A percentile compares a stretch with the other conserved stretches of the same genome.
Conservation (phyloP, 768 basidiomycete genomes). For the Trametes cinnabarina region DNA sequence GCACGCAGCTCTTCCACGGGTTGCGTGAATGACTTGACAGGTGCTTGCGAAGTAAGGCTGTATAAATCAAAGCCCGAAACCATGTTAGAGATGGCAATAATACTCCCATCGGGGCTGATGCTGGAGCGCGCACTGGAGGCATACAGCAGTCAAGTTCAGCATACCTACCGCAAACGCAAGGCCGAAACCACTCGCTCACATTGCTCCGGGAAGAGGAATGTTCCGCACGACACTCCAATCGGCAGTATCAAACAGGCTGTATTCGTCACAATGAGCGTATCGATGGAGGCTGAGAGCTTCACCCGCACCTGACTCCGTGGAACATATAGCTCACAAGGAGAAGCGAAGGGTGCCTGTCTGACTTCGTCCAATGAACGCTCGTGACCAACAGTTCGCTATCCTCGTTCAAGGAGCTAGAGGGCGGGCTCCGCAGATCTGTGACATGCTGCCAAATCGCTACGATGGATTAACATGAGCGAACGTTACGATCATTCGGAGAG, state of each 20-base stretch:
- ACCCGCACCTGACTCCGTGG: background rate
- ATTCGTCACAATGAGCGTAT: too few relatives aligned
- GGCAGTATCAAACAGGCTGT: background rate
- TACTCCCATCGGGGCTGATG: background rate
- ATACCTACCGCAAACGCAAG: too few relatives aligned
- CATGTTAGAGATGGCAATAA: background rate
- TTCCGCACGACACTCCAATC: background rate
- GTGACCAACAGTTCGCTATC: background rate
- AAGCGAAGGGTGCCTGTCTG: background rate
- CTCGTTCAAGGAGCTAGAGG: background rate
- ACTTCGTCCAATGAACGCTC: constrained; percentile 1
- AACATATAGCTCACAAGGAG: background rate
- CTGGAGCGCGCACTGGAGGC: background rate
- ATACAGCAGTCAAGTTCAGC: background rate
- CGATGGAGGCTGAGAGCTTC: too few relatives aligned
- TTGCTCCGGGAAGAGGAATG: background rate
- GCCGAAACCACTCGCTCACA: background rate
- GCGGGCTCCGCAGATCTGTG: background rate
- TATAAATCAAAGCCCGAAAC: background rate
- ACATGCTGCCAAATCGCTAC: background rate
- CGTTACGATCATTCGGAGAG: background rate
- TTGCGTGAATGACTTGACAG: background rate
- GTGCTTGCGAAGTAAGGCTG: background rate
- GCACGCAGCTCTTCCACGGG: background rate
- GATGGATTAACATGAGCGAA: background rate